Percentiles rank a stretch among this genome's conserved stretches.
These are phyloP conservation scores for Starmera quercuum DNA, from an alignment of 805 yeast genomes.

Conservation along the genomic window DNA sequence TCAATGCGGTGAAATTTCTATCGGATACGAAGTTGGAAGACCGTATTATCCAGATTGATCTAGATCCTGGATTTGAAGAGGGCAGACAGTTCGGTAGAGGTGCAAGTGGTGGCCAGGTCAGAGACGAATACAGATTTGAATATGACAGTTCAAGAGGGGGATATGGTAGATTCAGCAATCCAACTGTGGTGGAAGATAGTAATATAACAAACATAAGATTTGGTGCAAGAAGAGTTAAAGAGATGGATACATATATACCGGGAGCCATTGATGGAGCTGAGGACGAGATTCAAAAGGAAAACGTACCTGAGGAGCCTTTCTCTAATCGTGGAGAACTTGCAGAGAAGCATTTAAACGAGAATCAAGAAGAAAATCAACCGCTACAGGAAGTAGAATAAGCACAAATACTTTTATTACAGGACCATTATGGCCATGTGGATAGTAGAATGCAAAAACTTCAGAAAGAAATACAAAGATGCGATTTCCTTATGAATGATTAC, in stretches of 20 bases:
- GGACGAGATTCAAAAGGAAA: conserved; percentile 10
- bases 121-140: conserved; percentile 54
- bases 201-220: conserved; percentile 16
- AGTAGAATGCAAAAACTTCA: too few species aligned
- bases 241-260: conserved; percentile 16
- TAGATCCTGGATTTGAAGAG: conserved; percentile 93
- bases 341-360: neutral
- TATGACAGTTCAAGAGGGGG: conserved; percentile 43
- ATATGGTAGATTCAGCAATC: conserved; percentile 19
- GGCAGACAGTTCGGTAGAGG: conserved; percentile 97
- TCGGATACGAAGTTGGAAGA: conserved; percentile 83
- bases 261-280: conserved; percentile 2
- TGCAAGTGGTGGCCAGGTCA: conserved; percentile 82
- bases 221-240: conserved; percentile 22
- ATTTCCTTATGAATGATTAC: too few species aligned
- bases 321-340: too few species aligned
- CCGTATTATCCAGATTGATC: conserved; percentile 71
- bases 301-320: conserved; percentile 9
- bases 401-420: too few species aligned
- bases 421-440: too few species aligned
- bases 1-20: conserved; percentile 76
- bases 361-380: neutral
- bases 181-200: conserved; percentile 3
- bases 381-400: too few species aligned
- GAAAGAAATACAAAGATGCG: too few species aligned